Conservation (phyloP, 257 asterid species). For the Solanum chmielewskii region DNA sequence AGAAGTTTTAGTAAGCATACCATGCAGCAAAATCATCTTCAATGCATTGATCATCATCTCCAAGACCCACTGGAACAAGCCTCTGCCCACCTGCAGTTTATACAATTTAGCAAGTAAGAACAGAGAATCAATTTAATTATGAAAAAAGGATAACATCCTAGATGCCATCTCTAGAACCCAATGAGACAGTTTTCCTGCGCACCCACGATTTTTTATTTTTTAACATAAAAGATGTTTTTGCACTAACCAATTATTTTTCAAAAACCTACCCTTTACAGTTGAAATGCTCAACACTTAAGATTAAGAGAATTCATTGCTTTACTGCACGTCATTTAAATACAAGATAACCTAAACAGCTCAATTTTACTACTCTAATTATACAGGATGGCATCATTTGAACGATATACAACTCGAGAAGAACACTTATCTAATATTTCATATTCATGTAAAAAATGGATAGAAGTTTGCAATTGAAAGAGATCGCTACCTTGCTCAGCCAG, state of each 20-base stretch:
- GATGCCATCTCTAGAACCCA: neutral
- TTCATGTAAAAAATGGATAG: neutral
- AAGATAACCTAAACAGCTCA: neutral
- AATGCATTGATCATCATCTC: constrained; percentile 98
- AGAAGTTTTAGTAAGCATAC: constrained; percentile 18
- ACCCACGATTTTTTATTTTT: neutral
- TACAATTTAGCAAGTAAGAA: constrained; percentile 3
- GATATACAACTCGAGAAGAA: neutral
- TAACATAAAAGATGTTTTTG: neutral
- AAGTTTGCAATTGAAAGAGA: neutral
- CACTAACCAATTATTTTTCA: neutral
- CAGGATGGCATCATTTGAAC: neutral
- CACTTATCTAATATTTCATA: neutral
- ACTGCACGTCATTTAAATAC: neutral
- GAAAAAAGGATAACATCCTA: neutral
- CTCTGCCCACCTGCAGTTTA: constrained; percentile 62
- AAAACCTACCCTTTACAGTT: neutral
- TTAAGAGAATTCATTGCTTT: neutral
- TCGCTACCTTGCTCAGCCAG: constrained; percentile 65
- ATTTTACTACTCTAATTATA: neutral
- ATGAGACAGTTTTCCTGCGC: neutral
- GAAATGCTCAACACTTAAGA: neutral
- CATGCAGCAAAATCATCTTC: constrained; percentile 97
- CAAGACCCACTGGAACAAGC: constrained; percentile 84
- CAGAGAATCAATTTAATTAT: neutral